Percentiles rank a stretch among this genome's conserved stretches.
Conservation (phyloP, 2,329 filamentous ascomycete genomes). For the Zasmidium angulare region DNA sequence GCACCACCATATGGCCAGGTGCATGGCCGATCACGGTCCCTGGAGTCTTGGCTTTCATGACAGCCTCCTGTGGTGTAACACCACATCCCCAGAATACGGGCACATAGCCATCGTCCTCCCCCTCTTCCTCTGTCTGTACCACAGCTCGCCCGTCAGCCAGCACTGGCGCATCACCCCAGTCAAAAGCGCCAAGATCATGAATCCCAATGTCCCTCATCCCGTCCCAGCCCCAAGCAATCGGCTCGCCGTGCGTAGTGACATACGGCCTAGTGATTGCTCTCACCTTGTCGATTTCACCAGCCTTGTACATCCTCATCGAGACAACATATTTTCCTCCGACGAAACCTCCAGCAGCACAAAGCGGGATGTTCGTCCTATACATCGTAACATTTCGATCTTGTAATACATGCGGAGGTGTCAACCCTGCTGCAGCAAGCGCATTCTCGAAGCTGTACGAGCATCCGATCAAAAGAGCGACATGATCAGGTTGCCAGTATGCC, state of each 20-base stretch:
- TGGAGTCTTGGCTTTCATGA: slow-evolving; percentile 55
- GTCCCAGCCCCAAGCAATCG: slow-evolving; percentile 65
- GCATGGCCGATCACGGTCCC: slow-evolving; percentile 62
- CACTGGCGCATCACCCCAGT: slow-evolving; percentile 57
- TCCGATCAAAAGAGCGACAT: slow-evolving; percentile 63
- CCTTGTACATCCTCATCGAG: slow-evolving; percentile 61
- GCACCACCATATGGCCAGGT: slow-evolving; percentile 62
- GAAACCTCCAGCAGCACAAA: slow-evolving; percentile 61
- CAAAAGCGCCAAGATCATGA: slow-evolving; percentile 50
- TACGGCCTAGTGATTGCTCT: slow-evolving; percentile 57
- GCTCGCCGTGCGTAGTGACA: slow-evolving; percentile 61
- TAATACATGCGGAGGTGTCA: slow-evolving; percentile 53
- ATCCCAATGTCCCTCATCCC: slow-evolving; percentile 55
- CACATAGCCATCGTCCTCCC: slow-evolving; percentile 43
- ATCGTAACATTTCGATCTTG: slow-evolving; percentile 58
- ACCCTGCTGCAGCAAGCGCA: slow-evolving; percentile 52
- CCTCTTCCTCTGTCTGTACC: not conserved
- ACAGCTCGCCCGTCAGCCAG: slow-evolving; percentile 30
- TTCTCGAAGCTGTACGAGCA: slow-evolving; percentile 65
- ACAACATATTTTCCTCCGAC: slow-evolving; percentile 57
- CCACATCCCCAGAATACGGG: slow-evolving; percentile 66
- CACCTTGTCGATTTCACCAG: slow-evolving; percentile 52
- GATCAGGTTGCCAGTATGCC: slow-evolving; percentile 51
- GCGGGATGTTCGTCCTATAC: slow-evolving; percentile 59
- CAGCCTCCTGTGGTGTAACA: slow-evolving; percentile 65